phyloP scores from a whole-genome alignment of 805 yeast genomes.

The Lipomyces anomalus region DNA sequence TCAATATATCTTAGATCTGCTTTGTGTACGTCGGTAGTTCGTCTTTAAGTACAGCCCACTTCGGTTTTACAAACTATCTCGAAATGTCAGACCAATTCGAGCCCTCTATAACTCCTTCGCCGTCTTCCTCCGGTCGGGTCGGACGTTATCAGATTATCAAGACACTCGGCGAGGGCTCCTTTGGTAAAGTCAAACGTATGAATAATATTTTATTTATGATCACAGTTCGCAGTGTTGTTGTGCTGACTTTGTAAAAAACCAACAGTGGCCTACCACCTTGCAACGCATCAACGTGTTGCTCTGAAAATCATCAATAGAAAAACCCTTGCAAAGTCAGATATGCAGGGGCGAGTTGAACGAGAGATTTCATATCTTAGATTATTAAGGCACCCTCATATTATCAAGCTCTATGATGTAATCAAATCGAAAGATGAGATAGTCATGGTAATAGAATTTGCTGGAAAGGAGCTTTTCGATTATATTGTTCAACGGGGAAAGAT shows the following conservation, averaged over 20 bases:
- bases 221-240: neutral
- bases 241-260: neutral
- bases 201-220: conserved; percentile 26
- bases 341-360: conserved; percentile 95
- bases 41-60: no score
- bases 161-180: conserved; percentile 93
- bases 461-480: conserved; percentile 92
- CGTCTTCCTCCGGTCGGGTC: conserved; percentile 41
- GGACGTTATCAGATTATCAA: conserved; percentile 92
- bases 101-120: neutral
- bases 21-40: no score
- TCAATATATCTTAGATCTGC: no score
- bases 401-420: conserved; percentile 90
- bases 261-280: conserved; percentile 50
- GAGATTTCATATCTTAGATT: conserved; percentile 85
- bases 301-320: conserved; percentile 86
- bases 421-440: conserved; percentile 92
- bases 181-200: conserved; percentile 91
- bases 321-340: conserved; percentile 87
- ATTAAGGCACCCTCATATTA: conserved; percentile 91
- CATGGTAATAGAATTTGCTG: conserved; percentile 96
- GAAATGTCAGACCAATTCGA: neutral
- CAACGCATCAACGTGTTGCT: conserved; percentile 90
- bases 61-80: neutral
- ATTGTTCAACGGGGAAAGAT: conserved; percentile 87